Evolutionary conservation across 2,329 filamentous ascomycete genomes (phyloP).

Genomic region (Eurotiales sp.): DNA sequence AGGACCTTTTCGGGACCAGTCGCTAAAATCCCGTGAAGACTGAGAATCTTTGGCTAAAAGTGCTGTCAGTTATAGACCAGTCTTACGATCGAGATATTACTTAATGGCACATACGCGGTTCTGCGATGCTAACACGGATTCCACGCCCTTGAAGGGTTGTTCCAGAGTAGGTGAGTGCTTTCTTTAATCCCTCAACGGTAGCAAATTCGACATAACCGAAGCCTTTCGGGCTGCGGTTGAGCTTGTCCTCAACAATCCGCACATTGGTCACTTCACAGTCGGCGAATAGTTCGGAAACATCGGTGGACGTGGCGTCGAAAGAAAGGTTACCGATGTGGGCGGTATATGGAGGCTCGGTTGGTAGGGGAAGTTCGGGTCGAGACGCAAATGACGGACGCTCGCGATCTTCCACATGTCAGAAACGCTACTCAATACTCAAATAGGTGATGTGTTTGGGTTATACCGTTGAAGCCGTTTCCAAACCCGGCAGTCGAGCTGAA

Average conservation of each 20-base stretch:
- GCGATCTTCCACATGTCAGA: slow-evolving; percentile 28
- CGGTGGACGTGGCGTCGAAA: slow-evolving; percentile 82
- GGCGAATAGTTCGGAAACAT: slow-evolving; percentile 80
- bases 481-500: slow-evolving; percentile 40
- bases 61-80: slow-evolving; percentile 31
- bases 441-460: not conserved
- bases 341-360: slow-evolving; percentile 89
- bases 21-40: slow-evolving; percentile 68
- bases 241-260: slow-evolving; percentile 93
- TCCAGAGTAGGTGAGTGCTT: slow-evolving; percentile 80
- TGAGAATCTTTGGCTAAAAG: slow-evolving; percentile 75
- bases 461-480: slow-evolving; percentile 36
- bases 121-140: slow-evolving; percentile 91
- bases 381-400: slow-evolving; percentile 37
- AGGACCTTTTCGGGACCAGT: slow-evolving; percentile 92
- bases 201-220: slow-evolving; percentile 97
- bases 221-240: slow-evolving; percentile 90
- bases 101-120: slow-evolving; percentile 68
- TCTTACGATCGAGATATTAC: not conserved
- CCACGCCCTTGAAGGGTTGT: slow-evolving; percentile 80
- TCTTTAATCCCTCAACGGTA: slow-evolving; percentile 82
- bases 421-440: slow-evolving; percentile 13
- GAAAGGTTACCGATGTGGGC: slow-evolving; percentile 95
- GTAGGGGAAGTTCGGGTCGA: slow-evolving; percentile 74
- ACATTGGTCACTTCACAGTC: slow-evolving; percentile 85